These are phyloP conservation scores for Camillea tinctor DNA, from an alignment of 2,329 filamentous ascomycete species.

Conservation along the genomic window DNA sequence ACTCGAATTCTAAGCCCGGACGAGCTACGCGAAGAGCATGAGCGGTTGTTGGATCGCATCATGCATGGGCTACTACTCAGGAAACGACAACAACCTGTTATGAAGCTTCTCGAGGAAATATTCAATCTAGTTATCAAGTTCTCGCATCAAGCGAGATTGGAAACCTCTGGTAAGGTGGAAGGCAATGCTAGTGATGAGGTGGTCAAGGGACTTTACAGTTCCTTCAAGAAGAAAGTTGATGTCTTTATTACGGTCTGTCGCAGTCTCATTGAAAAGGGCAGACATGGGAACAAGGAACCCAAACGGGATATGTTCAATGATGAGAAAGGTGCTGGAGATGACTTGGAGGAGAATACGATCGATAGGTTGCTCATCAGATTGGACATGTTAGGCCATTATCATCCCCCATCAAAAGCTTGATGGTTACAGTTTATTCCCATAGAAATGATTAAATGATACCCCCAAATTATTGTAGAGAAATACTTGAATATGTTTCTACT, in stretches of 20 bases:
- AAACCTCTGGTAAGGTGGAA: conserved; percentile 36
- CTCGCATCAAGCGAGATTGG: conserved; percentile 50
- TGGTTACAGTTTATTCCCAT: conserved; percentile 5
- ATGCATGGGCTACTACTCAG: conserved; percentile 71
- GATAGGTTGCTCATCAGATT: conserved; percentile 66
- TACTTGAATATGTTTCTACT: neutral
- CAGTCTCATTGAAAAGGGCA: conserved; percentile 64
- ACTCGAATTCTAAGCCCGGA: conserved; percentile 56
- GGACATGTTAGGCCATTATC: conserved; percentile 67
- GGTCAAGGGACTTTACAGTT: conserved; percentile 53
- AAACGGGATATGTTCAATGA: conserved; percentile 28
- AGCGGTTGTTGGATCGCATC: conserved; percentile 71
- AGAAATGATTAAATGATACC: conserved; percentile 19
- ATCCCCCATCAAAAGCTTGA: conserved; percentile 37
- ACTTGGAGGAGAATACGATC: conserved; percentile 57
- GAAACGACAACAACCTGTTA: conserved; percentile 70
- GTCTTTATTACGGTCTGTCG: conserved; percentile 73
- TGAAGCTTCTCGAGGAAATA: conserved; percentile 73
- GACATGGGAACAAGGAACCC: conserved; percentile 36
- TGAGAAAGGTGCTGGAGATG: conserved; percentile 37
- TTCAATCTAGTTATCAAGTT: conserved; percentile 73
- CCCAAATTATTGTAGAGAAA: conserved; percentile 4
- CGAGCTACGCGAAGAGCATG: conserved; percentile 67
- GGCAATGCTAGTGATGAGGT: conserved; percentile 27
- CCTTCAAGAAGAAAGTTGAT: conserved; percentile 69